These are phyloP conservation scores for Dioscorea cayenensis DNA, from an alignment of 116 monocot genomes.

Conservation along the genomic window DNA sequence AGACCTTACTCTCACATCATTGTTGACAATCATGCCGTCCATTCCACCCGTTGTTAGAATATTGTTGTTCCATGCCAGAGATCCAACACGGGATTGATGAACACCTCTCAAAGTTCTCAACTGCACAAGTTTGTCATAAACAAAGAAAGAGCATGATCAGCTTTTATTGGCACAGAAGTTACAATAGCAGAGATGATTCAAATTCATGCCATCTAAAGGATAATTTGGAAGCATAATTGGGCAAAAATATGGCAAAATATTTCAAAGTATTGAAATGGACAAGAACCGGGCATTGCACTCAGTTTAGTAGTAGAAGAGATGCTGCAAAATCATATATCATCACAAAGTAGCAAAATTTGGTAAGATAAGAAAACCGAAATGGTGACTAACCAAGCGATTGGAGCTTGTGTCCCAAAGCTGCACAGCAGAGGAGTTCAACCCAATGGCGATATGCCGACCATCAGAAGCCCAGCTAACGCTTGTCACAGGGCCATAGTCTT, in stretches of 20 bases:
- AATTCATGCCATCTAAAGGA: too few relatives aligned
- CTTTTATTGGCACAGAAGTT: too few relatives aligned
- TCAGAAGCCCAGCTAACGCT: slow-evolving; percentile 57
- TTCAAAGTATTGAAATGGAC: too few relatives aligned
- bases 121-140: not conserved
- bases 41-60: slow-evolving; percentile 14
- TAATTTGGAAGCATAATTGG: too few relatives aligned
- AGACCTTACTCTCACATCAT: slow-evolving; percentile 10
- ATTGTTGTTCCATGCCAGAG: slow-evolving; percentile 24
- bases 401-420: slow-evolving; percentile 11
- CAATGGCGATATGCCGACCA: slow-evolving; percentile 30
- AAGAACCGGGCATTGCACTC: too few relatives aligned
- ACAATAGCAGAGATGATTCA: too few relatives aligned
- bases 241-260: too few relatives aligned
- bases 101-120: slow-evolving; percentile 3
- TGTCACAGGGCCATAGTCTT: slow-evolving; percentile 39
- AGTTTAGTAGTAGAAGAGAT: not conserved
- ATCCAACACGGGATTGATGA: slow-evolving; percentile 14
- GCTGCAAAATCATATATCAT: not conserved
- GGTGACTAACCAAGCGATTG: not conserved
- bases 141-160: too few relatives aligned
- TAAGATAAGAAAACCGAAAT: not conserved
- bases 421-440: slow-evolving; percentile 12
- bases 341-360: not conserved
- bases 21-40: slow-evolving; percentile 15